phyloP scores from a whole-genome alignment of 2,329 filamentous ascomycete genomes.

The Cordyceps tenuipes region DNA sequence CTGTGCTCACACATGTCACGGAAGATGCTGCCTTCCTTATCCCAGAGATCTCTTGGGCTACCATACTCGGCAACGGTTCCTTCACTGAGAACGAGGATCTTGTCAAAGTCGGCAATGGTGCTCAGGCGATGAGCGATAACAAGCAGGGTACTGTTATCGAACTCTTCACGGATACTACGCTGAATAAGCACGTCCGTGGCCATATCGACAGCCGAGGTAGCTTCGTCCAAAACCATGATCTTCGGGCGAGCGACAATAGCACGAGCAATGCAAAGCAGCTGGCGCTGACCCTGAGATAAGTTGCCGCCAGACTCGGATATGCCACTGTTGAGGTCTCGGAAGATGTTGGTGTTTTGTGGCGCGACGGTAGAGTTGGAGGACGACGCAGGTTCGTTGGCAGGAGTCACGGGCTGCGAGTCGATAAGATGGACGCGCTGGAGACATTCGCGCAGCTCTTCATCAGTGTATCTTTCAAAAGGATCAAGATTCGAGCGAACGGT shows the following conservation, averaged over 20 bases:
- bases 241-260: slow-evolving; percentile 65
- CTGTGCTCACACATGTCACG: slow-evolving; percentile 55
- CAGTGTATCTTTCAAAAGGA: slow-evolving; percentile 62
- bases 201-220: slow-evolving; percentile 73
- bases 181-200: slow-evolving; percentile 67
- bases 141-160: slow-evolving; percentile 58
- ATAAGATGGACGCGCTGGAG: slow-evolving; percentile 64
- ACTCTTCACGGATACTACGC: slow-evolving; percentile 63
- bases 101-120: slow-evolving; percentile 70
- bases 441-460: slow-evolving; percentile 60
- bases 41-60: slow-evolving; percentile 53
- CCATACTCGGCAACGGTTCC: slow-evolving; percentile 62
- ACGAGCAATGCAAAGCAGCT: slow-evolving; percentile 65
- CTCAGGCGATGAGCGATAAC: slow-evolving; percentile 70
- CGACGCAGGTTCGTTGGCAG: slow-evolving; percentile 30
- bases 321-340: slow-evolving; percentile 51
- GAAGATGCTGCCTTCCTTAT: slow-evolving; percentile 44
- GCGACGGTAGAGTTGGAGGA: slow-evolving; percentile 24
- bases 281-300: slow-evolving; percentile 66
- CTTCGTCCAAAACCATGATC: slow-evolving; percentile 74
- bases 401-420: slow-evolving; percentile 31
- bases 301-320: slow-evolving; percentile 68
- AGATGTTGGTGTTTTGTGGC: slow-evolving; percentile 54
- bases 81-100: slow-evolving; percentile 62
- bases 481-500: slow-evolving; percentile 71